A percentile compares a stretch with the other conserved stretches of the same genome.
Evolutionary conservation across 768 basidiomycete species (phyloP).

Genomic region (Termitomyces sp.): DNA sequence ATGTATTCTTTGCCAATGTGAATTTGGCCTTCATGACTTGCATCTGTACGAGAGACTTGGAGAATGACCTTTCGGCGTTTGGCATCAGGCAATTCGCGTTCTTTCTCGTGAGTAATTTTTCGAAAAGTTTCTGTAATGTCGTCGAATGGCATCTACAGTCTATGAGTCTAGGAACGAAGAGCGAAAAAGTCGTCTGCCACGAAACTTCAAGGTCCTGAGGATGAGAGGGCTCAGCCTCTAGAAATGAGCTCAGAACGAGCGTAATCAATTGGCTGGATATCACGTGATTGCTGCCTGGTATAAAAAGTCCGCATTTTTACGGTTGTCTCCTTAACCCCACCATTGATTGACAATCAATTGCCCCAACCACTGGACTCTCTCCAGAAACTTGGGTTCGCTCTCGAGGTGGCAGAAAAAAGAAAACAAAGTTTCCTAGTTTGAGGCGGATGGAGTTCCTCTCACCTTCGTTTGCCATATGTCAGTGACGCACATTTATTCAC

Average conservation of each 20-base stretch:
- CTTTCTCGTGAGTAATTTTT: slow-evolving; percentile 44
- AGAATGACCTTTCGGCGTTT: slow-evolving; percentile 47
- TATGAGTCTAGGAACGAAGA: not conserved
- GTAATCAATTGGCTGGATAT: too few relatives aligned
- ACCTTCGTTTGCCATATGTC: slow-evolving; percentile 67
- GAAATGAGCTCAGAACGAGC: too few relatives aligned
- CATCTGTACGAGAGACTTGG: slow-evolving; percentile 28
- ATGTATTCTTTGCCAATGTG: slow-evolving; percentile 64
- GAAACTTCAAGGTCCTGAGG: too few relatives aligned
- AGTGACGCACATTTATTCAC: slow-evolving; percentile 25
- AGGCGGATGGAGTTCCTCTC: slow-evolving; percentile 50
- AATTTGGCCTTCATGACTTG: slow-evolving; percentile 30
- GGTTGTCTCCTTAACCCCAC: not conserved
- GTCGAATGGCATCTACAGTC: slow-evolving; percentile 44
- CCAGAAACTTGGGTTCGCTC: slow-evolving; percentile 5
- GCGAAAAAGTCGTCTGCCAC: not conserved
- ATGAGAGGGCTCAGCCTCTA: too few relatives aligned
- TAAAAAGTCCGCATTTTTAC: not conserved
- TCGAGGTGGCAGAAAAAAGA: slow-evolving; percentile 26
- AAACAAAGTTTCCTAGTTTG: slow-evolving; percentile 59
- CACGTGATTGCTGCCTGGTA: slow-evolving; percentile 2
- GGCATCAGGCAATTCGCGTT: slow-evolving; percentile 33
- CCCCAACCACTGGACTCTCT: slow-evolving; percentile 1
- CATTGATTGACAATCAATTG: not conserved
- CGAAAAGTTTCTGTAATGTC: slow-evolving; percentile 66